Percentiles rank a stretch among this genome's conserved stretches.
phyloP scores from a whole-genome alignment of 345 rosid species.

The Lumnitzera racemosa region DNA sequence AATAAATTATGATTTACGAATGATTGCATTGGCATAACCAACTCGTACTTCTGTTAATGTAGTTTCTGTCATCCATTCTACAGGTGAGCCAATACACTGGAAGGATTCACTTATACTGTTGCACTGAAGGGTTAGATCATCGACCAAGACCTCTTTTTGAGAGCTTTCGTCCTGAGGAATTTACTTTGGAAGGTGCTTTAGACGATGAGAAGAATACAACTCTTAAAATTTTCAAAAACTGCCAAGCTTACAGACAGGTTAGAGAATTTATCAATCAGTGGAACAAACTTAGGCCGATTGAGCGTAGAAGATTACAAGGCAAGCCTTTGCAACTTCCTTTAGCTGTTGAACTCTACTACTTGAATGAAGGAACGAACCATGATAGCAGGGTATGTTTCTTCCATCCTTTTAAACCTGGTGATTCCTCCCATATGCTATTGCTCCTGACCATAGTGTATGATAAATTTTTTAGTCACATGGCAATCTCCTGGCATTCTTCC shows the following conservation, averaged over 20 bases:
- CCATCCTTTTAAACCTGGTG: background rate
- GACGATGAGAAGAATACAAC: conserved; percentile 20
- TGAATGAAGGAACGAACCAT: conserved; percentile 73
- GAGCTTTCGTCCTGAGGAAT: conserved; percentile 79
- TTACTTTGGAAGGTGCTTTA: conserved; percentile 31
- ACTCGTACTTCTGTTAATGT: background rate
- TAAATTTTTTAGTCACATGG: conserved; percentile 10
- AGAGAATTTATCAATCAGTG: conserved; percentile 58
- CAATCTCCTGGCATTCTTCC: conserved; percentile 11
- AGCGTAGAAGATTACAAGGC: conserved; percentile 65
- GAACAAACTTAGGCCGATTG: conserved; percentile 72
- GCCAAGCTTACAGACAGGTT: conserved; percentile 37
- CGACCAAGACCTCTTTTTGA: conserved; percentile 74
- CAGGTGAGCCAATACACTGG: conserved; percentile 85
- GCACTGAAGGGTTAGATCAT: conserved; percentile 58
- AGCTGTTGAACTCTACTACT: conserved; percentile 72
- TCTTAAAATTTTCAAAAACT: conserved; percentile 20
- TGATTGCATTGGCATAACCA: too few species aligned
- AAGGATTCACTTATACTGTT: conserved; percentile 81
- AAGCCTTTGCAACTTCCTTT: conserved; percentile 89
- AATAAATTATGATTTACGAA: too few species aligned
- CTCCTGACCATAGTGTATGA: background rate
- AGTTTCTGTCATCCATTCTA: background rate
- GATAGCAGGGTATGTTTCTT: conserved; percentile 39
- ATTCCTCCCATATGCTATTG: background rate